Evolutionary conservation across 2,329 filamentous ascomycete species (phyloP).

Genomic region (Monosporascus sp.): DNA sequence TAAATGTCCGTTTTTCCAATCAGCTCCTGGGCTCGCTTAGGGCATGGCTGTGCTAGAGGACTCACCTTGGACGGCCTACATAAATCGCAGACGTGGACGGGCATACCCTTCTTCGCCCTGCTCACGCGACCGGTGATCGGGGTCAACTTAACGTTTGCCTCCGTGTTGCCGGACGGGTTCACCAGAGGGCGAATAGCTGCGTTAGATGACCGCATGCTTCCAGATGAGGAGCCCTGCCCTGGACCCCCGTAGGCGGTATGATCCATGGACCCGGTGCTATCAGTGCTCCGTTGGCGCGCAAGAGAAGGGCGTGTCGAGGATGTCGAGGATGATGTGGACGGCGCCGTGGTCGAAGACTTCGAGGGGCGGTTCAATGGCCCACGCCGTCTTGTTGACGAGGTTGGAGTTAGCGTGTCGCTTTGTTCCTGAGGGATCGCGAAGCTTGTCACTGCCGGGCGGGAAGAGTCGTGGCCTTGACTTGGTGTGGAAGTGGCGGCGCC

Average conservation of each 20-base stretch:
- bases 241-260: slow-evolving; percentile 26
- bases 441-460: slow-evolving; percentile 30
- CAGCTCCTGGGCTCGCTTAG: slow-evolving; percentile 9
- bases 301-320: slow-evolving; percentile 23
- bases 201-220: slow-evolving; percentile 22
- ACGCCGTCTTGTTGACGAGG: slow-evolving; percentile 30
- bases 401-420: slow-evolving; percentile 24
- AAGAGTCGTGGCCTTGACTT: slow-evolving; percentile 30
- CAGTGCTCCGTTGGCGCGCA: slow-evolving; percentile 36
- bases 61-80: slow-evolving; percentile 48
- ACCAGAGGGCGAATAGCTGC: slow-evolving; percentile 37
- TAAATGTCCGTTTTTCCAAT: slow-evolving; percentile 46
- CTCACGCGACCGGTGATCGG: slow-evolving; percentile 53
- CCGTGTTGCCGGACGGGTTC: slow-evolving; percentile 24
- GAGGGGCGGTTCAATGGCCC: slow-evolving; percentile 27
- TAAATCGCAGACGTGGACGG: slow-evolving; percentile 48
- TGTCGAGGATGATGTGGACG: slow-evolving; percentile 18
- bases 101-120: slow-evolving; percentile 54
- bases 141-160: slow-evolving; percentile 44
- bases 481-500: slow-evolving; percentile 32
- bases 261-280: slow-evolving; percentile 47
- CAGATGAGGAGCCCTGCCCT: slow-evolving; percentile 30
- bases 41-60: neutral
- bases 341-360: slow-evolving; percentile 22
- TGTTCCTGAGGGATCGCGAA: slow-evolving; percentile 35